Percentiles rank a stretch among this genome's conserved stretches.
These are phyloP conservation scores for Backusella westeae DNA, from an alignment of 192 early-diverging fungal genomes.

Conservation along the genomic window DNA sequence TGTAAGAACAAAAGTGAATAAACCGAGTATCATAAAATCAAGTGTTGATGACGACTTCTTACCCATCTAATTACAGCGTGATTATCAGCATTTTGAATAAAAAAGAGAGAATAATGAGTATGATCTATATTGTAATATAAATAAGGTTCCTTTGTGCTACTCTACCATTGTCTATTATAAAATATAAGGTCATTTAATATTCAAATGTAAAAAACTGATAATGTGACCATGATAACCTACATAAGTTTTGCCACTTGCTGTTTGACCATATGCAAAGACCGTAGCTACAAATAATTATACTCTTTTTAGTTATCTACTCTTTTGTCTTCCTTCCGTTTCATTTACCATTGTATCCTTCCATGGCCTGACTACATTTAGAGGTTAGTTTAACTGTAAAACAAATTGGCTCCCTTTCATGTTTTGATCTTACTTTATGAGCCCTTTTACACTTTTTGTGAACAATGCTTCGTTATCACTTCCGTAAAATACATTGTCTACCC, in stretches of 20 bases:
- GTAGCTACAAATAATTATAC: conserved; percentile 58
- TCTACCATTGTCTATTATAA: conserved; percentile 45
- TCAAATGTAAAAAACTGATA: too few species aligned
- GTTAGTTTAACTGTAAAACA: too few species aligned
- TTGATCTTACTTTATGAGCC: conserved; percentile 28
- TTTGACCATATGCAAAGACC: conserved; percentile 98
- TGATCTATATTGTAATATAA: neutral
- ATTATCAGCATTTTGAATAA: neutral
- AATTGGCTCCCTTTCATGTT: neutral
- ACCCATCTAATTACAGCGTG: conserved; percentile 9
- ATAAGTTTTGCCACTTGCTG: conserved; percentile 92
- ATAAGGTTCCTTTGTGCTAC: conserved; percentile 14
- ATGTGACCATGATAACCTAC: conserved; percentile 31
- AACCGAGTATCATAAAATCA: neutral
- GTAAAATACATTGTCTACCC: conserved; percentile 46
- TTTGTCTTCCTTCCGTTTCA: neutral
- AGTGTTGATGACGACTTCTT: neutral
- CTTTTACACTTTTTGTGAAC: conserved; percentile 40
- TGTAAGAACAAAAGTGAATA: neutral
- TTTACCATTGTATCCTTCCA: conserved; percentile 93
- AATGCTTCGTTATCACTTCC: conserved; percentile 56
- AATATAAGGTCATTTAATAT: neutral
- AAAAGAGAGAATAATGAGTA: neutral
- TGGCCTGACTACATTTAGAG: conserved; percentile 40
- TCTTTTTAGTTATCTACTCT: neutral